Conservation (phyloP, 169 alveolate genomes). For the Eimeria praecox region DNA sequence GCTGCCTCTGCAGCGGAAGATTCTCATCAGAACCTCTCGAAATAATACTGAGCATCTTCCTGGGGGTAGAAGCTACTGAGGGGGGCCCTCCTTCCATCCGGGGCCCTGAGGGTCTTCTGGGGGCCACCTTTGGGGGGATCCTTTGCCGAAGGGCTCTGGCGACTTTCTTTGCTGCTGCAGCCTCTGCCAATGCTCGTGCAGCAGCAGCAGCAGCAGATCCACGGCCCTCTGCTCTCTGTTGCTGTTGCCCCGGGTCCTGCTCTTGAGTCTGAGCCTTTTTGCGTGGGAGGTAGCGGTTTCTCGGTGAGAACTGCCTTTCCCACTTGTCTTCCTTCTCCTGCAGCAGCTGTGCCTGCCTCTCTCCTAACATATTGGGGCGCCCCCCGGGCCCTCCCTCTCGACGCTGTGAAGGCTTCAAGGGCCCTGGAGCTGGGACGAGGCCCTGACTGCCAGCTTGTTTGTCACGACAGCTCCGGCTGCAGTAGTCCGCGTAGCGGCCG, state of each 20-base stretch:
- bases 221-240: not conserved
- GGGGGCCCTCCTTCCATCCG: not conserved
- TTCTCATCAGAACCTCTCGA: not conserved
- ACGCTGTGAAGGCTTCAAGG: not conserved
- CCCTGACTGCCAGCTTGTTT: not conserved
- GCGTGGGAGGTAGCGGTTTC: slow-evolving; percentile 22
- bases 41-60: not conserved
- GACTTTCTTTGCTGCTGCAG: slow-evolving; percentile 73
- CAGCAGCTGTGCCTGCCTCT: slow-evolving; percentile 49
- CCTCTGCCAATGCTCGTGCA: slow-evolving; percentile 60
- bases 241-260: slow-evolving; percentile 22
- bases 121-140: slow-evolving; percentile 12
- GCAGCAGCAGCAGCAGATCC: slow-evolving; percentile 21
- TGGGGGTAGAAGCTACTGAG: not conserved
- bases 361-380: slow-evolving; percentile 11
- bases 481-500: slow-evolving; percentile 73
- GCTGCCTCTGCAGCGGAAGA: slow-evolving; percentile 46
- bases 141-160: slow-evolving; percentile 62
- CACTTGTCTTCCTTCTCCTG: slow-evolving; percentile 44
- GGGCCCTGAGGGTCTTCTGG: not conserved
- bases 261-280: slow-evolving; percentile 11
- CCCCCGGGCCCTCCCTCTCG: not conserved
- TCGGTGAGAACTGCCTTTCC: slow-evolving; percentile 37
- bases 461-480: slow-evolving; percentile 72
- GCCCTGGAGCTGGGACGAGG: not conserved